Base-by-base conservation (phyloP, 1,284 basidiomycete genomes). In the Puccinia hordei region DNA sequence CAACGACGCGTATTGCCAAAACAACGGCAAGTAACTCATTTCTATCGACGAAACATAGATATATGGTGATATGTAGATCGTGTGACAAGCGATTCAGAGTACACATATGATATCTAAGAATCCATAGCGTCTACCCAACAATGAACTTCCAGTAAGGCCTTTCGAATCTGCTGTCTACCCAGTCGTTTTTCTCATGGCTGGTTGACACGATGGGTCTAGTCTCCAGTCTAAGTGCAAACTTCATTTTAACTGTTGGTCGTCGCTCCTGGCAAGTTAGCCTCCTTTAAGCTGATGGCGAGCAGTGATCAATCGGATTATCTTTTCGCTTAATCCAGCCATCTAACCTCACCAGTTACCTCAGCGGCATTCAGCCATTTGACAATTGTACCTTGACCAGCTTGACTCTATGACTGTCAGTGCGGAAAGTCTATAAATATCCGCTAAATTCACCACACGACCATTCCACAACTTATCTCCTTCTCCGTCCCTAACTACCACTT, bases 121-220 rank as follows among this genome's bases (percentile, higher is more conserved):
- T 30, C 35, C 61, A 63, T 22, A 63, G 17, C 19, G 61, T 41
- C 61, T 63, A 38, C 61, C 6, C n/a, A n/a, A 63, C 57, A 63
- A 63, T 33, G 27, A 63, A 63, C 61, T 63, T 63, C 61, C 33
- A 63, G 17, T 15, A 33, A 59, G 19, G 35, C 35, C 30, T 41
- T 19, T 22, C 15, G 10, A n/a, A 63, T 55, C 53, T 19, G 53
- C 53, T 55, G 2, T n/a, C 61, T 6, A 57, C n/a, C n/a, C 27
- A 12, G 2, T 30, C 12, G 38, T 19, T 63, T 63, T 63, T 38
- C 61, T 22, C 61, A 63, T 63, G 35, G 61, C 35, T 63, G 61
- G 61, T 38, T 24, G 61, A 63, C 41, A 63, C 35, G 15, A 63
- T n/a, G 53, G 53, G 53, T 24, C 53, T 41, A 41, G 61, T 63